Conservation (phyloP, 768 basidiomycete species). For the Vishniacozyma victoriae region DNA sequence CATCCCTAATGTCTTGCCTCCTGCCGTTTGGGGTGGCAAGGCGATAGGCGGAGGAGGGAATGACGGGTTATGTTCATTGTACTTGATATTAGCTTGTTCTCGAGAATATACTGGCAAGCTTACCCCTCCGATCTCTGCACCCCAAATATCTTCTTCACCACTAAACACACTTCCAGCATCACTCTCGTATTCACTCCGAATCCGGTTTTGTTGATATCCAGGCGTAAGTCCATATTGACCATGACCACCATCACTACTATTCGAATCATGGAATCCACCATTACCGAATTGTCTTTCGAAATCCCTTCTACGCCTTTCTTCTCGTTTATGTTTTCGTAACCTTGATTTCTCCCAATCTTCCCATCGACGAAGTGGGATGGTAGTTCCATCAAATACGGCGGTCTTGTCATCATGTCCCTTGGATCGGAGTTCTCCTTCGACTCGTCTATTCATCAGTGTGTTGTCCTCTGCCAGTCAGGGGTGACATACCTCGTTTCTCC, state of each 20-base stretch:
- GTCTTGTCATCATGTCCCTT: constrained; percentile 65
- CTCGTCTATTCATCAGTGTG: constrained; percentile 61
- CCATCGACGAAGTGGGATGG: constrained; percentile 93
- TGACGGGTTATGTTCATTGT: constrained; percentile 73
- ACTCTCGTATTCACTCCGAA: constrained; percentile 32
- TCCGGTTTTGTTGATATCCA: constrained; percentile 15
- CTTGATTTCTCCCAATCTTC: constrained; percentile 98
- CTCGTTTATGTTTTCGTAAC: constrained; percentile 79
- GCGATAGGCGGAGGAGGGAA: constrained; percentile 83
- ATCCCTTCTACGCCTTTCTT: constrained; percentile 61
- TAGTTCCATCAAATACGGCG: constrained; percentile 53
- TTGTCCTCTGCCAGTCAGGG: neutral
- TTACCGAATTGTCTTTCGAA: constrained; percentile 59
- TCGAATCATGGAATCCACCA: constrained; percentile 3
- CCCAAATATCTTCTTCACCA: constrained; percentile 88
- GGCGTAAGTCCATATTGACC: constrained; percentile 14
- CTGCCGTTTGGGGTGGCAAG: constrained; percentile 49
- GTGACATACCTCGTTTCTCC: constrained; percentile 87
- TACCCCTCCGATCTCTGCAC: constrained; percentile 76
- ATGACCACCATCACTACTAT: constrained; percentile 14
- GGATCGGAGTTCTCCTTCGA: constrained; percentile 80
- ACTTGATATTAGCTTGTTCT: constrained; percentile 42
- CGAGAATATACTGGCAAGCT: constrained; percentile 7
- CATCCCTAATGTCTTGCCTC: constrained; percentile 55
- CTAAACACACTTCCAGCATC: constrained; percentile 75